Percentiles rank a stretch among this genome's conserved stretches.
phyloP scores from a whole-genome alignment of 2,329 filamentous ascomycete species.

The Orbilia blumenaviensis region DNA sequence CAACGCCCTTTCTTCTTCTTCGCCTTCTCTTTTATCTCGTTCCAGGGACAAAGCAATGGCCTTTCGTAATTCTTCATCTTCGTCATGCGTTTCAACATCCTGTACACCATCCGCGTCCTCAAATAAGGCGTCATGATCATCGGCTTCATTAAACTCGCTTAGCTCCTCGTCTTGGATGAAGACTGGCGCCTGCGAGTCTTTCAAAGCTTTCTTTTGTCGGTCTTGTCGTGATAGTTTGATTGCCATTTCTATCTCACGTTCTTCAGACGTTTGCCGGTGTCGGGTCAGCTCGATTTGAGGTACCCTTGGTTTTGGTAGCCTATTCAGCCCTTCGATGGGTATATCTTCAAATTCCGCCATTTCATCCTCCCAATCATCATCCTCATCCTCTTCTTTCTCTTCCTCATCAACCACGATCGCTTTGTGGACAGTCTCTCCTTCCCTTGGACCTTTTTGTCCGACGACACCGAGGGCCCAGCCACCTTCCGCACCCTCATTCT shows the following conservation, averaged over 20 bases:
- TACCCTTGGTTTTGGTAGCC: constrained; percentile 72
- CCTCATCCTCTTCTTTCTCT: constrained; percentile 66
- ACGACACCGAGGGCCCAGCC: constrained; percentile 97
- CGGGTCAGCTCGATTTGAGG: constrained; percentile 6
- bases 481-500: constrained; percentile 92
- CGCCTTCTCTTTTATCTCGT: constrained; percentile 67
- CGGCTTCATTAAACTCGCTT: constrained; percentile 58
- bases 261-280: constrained; percentile 59
- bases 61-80: constrained; percentile 65
- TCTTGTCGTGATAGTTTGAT: constrained; percentile 64
- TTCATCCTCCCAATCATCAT: constrained; percentile 72
- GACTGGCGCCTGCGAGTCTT: constrained; percentile 50
- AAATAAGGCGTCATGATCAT: constrained; percentile 69
- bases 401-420: constrained; percentile 88
- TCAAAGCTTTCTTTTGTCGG: constrained; percentile 54
- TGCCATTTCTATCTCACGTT: constrained; percentile 67
- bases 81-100: constrained; percentile 63
- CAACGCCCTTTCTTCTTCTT: constrained; percentile 63
- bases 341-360: constrained; percentile 91
- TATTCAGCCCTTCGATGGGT: constrained; percentile 86
- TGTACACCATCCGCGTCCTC: constrained; percentile 84
- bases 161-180: constrained; percentile 56
- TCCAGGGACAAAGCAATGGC: constrained; percentile 65
- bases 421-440: constrained; percentile 72
- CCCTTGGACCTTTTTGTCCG: constrained; percentile 77